phyloP scores from a whole-genome alignment of 345 rosid genomes.

The Trapa incisa region DNA sequence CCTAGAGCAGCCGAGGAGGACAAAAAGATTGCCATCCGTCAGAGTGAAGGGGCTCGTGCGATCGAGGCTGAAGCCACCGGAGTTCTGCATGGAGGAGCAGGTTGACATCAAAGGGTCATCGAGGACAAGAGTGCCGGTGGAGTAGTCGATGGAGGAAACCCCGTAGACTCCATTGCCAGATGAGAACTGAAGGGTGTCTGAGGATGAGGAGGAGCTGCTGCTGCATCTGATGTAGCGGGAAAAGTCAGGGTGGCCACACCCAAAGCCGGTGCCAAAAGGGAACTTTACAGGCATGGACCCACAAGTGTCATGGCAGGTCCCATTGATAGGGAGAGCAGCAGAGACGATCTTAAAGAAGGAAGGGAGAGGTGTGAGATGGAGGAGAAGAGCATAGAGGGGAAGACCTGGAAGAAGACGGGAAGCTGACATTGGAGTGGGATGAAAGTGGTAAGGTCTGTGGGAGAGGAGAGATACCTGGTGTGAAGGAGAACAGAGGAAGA shows the following conservation, averaged over 20 bases:
- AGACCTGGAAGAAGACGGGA: constrained; percentile 9
- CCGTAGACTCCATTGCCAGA: constrained; percentile 40
- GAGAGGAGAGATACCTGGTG: background rate
- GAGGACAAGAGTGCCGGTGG: constrained; percentile 23
- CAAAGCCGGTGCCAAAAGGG: constrained; percentile 43
- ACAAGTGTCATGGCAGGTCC: constrained; percentile 31
- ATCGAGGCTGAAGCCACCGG: constrained; percentile 53
- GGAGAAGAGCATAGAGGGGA: constrained; percentile 12
- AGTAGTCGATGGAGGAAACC: constrained; percentile 40
- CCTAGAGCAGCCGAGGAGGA: constrained; percentile 51
- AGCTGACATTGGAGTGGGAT: constrained; percentile 24
- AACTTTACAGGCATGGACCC: constrained; percentile 37
- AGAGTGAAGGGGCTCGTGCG: constrained; percentile 41
- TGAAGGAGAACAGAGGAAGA: background rate
- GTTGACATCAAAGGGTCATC: constrained; percentile 54
- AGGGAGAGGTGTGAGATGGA: constrained; percentile 10
- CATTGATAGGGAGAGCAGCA: constrained; percentile 15
- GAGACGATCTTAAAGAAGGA: constrained; percentile 8
- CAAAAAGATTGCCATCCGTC: constrained; percentile 34
- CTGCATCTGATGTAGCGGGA: constrained; percentile 32
- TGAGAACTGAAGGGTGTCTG: constrained; percentile 36
- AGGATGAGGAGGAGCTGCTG: constrained; percentile 8
- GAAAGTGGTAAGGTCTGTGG: constrained; percentile 5
- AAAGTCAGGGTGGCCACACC: constrained; percentile 49
- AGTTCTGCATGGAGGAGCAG: constrained; percentile 51